Evolutionary conservation across 495 filamentous ascomycete species (phyloP), one percentile per base, ranked within the genome.

Genomic region (Aspergillus bridgeri): DNA sequence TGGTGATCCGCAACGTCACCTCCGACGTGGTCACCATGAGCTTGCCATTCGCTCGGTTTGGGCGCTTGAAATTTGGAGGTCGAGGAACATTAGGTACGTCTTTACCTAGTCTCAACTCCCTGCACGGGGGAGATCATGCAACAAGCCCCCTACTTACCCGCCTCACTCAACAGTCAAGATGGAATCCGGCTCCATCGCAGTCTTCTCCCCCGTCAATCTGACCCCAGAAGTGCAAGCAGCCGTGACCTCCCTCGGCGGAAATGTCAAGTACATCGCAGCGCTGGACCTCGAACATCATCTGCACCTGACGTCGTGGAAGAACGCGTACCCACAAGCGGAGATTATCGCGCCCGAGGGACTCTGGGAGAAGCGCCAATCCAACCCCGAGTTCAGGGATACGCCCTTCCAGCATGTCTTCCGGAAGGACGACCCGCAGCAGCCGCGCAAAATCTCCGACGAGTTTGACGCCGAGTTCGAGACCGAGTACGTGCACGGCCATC

Each of bases 201-300:
- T 98, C 62, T 96, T 97, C 81, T 96, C 92, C 3, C 94, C 94
- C 25, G 86, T 91, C 24, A 85, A 82, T 17, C 82, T 96, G 24
- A 96, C 92, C 0, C 79, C 85, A 3, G 86, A 90, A 57, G 87
- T 91, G n/a, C 82, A 81, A 57, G 75, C 81, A 51, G 88, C 83
- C 44, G 75, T 96, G 42, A 63, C 78, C 25, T 71, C 75, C n/a
- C 73, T 92, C 21, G 91, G 90, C 54, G 81, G 82, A 44, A 77
- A 85, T 22, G 85, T 98, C 48, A 80, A 78, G 48, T 97, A 98
- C 78, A 84, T 98, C 58, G 81, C 92, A 11, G 92, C 93, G 5
- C 81, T 86, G 19, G 94, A 98, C 67, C 82, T 92, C 19, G 88
- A 96, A 73, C 94, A 98, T 72, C 93, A 98, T 79, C 89, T 98